A percentile compares a stretch with the other conserved stretches of the same genome.
Evolutionary conservation across 805 yeast species (phyloP).

Genomic region (Yarrowia osloensis): DNA sequence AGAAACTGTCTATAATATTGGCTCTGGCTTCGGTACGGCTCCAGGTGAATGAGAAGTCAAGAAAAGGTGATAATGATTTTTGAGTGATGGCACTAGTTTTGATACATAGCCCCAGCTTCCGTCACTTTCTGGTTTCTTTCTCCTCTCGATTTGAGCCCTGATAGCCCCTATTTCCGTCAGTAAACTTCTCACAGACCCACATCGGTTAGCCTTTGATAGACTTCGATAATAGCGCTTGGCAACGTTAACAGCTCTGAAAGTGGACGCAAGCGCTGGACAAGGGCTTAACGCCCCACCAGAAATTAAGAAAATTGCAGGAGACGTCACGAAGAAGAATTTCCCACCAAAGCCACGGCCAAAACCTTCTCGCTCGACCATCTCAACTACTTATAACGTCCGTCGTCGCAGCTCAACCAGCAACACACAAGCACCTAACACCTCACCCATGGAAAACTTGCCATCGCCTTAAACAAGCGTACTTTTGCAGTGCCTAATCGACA

Average conservation of each 20-base stretch:
- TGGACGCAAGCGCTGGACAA: not conserved
- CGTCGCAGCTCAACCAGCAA: not conserved
- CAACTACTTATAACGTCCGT: not conserved
- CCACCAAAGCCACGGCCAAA: not conserved
- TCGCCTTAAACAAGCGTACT: slow-evolving; percentile 27
- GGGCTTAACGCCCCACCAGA: not conserved
- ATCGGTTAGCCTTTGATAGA: not conserved
- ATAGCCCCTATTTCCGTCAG: not conserved
- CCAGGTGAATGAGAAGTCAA: not conserved
- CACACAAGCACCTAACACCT: not conserved
- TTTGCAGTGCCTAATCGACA: slow-evolving; percentile 8
- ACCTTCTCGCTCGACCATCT: not conserved
- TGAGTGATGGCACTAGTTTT: not conserved
- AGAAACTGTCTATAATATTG: not conserved
- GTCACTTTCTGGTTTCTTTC: no score
- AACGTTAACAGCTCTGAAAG: slow-evolving; percentile 1
- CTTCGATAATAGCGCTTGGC: slow-evolving; percentile 29
- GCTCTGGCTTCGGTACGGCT: slow-evolving; percentile 9
- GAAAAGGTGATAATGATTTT: not conserved
- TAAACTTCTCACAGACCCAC: not conserved
- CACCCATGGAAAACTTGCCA: slow-evolving; percentile 22
- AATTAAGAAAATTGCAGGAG: not conserved
- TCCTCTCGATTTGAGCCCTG: not conserved
- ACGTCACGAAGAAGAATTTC: not conserved
- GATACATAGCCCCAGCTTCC: not conserved